phyloP scores from a whole-genome alignment of 140 eudicot species.

The Cichorium intybus region DNA sequence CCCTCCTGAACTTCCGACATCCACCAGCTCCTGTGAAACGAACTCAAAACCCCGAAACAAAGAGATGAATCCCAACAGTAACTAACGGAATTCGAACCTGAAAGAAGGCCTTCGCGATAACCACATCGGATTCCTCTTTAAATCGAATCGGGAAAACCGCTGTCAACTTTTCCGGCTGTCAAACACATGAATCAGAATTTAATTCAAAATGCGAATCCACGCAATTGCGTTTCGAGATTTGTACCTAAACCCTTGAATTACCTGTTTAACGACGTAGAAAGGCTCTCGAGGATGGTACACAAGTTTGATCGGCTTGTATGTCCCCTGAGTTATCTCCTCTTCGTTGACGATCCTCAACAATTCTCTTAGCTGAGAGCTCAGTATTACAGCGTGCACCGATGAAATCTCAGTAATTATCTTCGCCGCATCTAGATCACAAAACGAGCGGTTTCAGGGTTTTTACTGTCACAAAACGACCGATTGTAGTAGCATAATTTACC shows the following conservation, averaged over 20 bases:
- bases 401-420: slow-evolving; percentile 70
- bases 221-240: neutral
- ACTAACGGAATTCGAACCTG: slow-evolving; percentile 47
- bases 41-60: slow-evolving; percentile 9
- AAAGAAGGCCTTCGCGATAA: slow-evolving; percentile 84
- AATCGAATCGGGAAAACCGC: slow-evolving; percentile 85
- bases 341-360: slow-evolving; percentile 50
- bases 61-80: neutral
- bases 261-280: slow-evolving; percentile 85
- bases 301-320: slow-evolving; percentile 73
- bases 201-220: neutral
- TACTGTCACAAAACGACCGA: neutral
- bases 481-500: slow-evolving; percentile 37
- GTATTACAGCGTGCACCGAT: slow-evolving; percentile 69
- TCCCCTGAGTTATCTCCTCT: slow-evolving; percentile 50
- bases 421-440: slow-evolving; percentile 43
- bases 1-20: slow-evolving; percentile 56
- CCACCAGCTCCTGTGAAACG: slow-evolving; percentile 66
- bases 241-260: slow-evolving; percentile 16
- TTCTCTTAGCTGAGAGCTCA: slow-evolving; percentile 83
- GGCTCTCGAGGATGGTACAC: slow-evolving; percentile 87
- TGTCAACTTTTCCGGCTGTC: slow-evolving; percentile 64
- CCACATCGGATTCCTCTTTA: slow-evolving; percentile 77
- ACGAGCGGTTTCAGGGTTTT: neutral
- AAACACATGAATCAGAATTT: slow-evolving; percentile 11